These are phyloP conservation scores for Trametes punicea DNA, from an alignment of 768 basidiomycete species.

Conservation along the genomic window DNA sequence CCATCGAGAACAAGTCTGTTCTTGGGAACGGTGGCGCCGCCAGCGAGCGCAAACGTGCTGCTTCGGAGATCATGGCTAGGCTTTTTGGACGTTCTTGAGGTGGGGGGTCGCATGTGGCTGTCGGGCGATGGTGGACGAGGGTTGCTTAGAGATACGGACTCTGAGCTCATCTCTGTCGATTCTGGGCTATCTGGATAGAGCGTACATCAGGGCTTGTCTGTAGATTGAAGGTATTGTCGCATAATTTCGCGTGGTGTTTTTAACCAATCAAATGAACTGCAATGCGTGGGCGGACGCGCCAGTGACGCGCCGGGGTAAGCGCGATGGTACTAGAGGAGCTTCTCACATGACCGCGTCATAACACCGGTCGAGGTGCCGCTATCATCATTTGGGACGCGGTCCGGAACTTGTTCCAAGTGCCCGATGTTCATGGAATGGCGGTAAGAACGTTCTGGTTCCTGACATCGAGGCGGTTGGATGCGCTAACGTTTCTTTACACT, in stretches of 20 bases:
- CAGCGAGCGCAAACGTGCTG: conserved; percentile 57
- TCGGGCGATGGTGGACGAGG: no score
- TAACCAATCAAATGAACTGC: no score
- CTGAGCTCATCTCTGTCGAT: not conserved
- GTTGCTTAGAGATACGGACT: not conserved
- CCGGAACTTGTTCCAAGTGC: not conserved
- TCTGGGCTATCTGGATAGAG: not conserved
- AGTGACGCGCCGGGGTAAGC: not conserved
- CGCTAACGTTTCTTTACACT: not conserved
- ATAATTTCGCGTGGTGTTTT: not conserved
- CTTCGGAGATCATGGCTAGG: conserved; percentile 47
- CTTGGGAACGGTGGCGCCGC: conserved; percentile 72
- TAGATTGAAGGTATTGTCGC: conserved; percentile 1
- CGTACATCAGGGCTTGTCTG: not conserved
- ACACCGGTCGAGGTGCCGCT: not conserved
- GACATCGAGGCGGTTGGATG: not conserved
- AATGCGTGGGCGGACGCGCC: not conserved
- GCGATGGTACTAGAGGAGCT: not conserved
- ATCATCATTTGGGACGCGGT: not conserved
- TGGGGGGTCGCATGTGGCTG: not conserved
- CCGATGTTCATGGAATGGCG: not conserved
- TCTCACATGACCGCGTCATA: conserved; percentile 9
- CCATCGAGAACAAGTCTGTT: conserved; percentile 91
- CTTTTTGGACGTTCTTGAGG: conserved; percentile 27
- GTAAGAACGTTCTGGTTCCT: not conserved